These are phyloP conservation scores for Chalciporus chontae DNA, from an alignment of 768 basidiomycete genomes.

Conservation along the genomic window DNA sequence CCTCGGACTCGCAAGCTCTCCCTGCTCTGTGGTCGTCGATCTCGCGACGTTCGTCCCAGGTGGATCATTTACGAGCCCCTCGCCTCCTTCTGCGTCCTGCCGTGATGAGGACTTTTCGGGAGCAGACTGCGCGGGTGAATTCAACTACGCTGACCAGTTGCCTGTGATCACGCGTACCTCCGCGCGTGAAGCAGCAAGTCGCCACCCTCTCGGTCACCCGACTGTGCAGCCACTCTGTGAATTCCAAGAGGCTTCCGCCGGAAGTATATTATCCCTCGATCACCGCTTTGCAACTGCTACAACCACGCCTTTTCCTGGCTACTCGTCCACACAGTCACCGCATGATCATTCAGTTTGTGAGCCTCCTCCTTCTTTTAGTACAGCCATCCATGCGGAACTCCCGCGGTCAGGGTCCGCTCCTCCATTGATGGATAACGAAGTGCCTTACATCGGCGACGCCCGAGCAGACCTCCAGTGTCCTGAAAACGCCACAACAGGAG, in stretches of 20 bases:
- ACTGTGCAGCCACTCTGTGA: constrained; percentile 18
- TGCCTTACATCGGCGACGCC: constrained; percentile 26
- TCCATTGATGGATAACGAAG: constrained; percentile 27
- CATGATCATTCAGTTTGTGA: constrained; percentile 26
- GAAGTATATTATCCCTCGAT: constrained; percentile 22
- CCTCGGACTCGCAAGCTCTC: constrained; percentile 2
- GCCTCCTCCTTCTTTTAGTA: constrained; percentile 23
- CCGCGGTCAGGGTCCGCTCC: constrained; percentile 28
- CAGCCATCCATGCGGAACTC: constrained; percentile 21
- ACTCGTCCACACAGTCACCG: constrained; percentile 28
- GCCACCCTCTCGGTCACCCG: constrained; percentile 14
- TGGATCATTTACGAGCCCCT: constrained; percentile 17
- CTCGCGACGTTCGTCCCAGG: constrained; percentile 10
- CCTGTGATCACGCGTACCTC: constrained; percentile 14
- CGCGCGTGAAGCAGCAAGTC: constrained; percentile 10
- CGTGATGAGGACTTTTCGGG: constrained; percentile 20
- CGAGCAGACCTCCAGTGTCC: constrained; percentile 20
- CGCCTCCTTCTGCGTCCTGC: constrained; percentile 22
- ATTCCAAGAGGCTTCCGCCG: constrained; percentile 15
- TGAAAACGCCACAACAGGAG: constrained; percentile 13
- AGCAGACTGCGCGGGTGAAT: constrained; percentile 14
- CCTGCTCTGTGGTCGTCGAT: constrained; percentile 14
- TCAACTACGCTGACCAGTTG: constrained; percentile 13
- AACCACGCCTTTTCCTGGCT: constrained; percentile 30
- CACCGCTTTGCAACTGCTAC: constrained; percentile 18